These are phyloP conservation scores for Rhizopogon salebrosus DNA, from an alignment of 768 basidiomycete species.

Conservation along the genomic window DNA sequence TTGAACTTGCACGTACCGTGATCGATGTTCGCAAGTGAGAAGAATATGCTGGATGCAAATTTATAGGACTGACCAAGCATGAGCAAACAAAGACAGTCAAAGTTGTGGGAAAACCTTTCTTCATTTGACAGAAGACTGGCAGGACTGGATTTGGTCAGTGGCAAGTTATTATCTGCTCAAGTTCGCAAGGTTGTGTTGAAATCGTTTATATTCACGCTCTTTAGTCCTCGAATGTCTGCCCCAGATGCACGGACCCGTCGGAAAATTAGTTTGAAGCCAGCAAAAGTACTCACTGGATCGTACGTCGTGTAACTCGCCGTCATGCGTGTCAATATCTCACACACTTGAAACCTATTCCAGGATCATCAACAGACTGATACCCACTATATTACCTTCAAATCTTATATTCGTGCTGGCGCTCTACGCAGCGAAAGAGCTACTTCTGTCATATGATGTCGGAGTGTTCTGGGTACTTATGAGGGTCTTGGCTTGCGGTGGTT, in stretches of 20 bases:
- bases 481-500: constrained; percentile 66
- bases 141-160: no score
- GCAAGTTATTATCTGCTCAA: no score
- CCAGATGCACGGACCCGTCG: constrained; percentile 65
- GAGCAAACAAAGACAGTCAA: not conserved
- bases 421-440: constrained; percentile 60
- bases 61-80: constrained; percentile 9
- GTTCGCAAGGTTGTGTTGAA: not conserved
- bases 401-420: constrained; percentile 57
- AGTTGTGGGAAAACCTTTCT: constrained; percentile 16
- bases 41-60: constrained; percentile 15
- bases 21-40: constrained; percentile 2
- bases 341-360: constrained; percentile 27
- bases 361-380: constrained; percentile 47
- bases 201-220: constrained; percentile 1
- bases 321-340: constrained; percentile 5
- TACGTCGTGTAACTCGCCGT: constrained; percentile 28
- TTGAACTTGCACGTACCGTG: constrained; percentile 16
- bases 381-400: constrained; percentile 57
- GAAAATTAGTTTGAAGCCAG: constrained; percentile 57
- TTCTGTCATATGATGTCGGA: constrained; percentile 61
- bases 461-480: constrained; percentile 76
- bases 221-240: constrained; percentile 40
- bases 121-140: no score
- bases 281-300: constrained; percentile 50